Evolutionary conservation across 495 filamentous ascomycete genomes (phyloP).

Genomic region (Penicillium crystallinum): DNA sequence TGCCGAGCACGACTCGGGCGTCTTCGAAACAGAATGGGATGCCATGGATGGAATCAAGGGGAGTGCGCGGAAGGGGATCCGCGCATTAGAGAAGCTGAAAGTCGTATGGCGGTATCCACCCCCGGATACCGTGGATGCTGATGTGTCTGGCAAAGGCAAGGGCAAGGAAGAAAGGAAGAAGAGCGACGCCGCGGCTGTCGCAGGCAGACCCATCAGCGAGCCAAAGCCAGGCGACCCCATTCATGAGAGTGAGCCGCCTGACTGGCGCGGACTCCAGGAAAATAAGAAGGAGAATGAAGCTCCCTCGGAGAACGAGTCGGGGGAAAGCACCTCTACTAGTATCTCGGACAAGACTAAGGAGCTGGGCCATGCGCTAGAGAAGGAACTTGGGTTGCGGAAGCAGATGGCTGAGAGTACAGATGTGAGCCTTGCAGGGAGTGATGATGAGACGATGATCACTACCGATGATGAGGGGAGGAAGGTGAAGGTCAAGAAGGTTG

Average conservation of each 20-base stretch:
- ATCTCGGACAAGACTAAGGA: slow-evolving; percentile 1
- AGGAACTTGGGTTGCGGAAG: slow-evolving; percentile 61
- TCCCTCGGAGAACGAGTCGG: not conserved
- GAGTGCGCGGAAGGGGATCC: slow-evolving; percentile 68
- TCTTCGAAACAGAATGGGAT: slow-evolving; percentile 63
- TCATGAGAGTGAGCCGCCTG: slow-evolving; percentile 59
- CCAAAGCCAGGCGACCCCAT: slow-evolving; percentile 60
- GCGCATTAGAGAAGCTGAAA: slow-evolving; percentile 75
- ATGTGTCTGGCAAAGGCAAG: not conserved
- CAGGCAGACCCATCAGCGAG: slow-evolving; percentile 48
- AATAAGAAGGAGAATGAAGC: not conserved
- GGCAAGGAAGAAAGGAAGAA: slow-evolving; percentile 15
- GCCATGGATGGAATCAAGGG: slow-evolving; percentile 75
- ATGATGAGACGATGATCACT: slow-evolving; percentile 37
- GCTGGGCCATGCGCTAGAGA: slow-evolving; percentile 33
- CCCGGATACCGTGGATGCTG: slow-evolving; percentile 12
- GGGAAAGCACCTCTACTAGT: slow-evolving; percentile 4
- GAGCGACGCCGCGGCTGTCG: slow-evolving; percentile 2
- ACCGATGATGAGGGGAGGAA: slow-evolving; percentile 11
- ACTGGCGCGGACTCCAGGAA: slow-evolving; percentile 56
- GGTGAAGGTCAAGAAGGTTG: slow-evolving; percentile 5
- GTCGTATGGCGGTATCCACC: slow-evolving; percentile 72
- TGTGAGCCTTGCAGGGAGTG: slow-evolving; percentile 61
- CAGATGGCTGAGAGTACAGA: slow-evolving; percentile 55
- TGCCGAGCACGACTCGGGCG: slow-evolving; percentile 53